Base-by-base conservation (phyloP, 768 basidiomycete species). In the Termitomyces sp. region DNA sequence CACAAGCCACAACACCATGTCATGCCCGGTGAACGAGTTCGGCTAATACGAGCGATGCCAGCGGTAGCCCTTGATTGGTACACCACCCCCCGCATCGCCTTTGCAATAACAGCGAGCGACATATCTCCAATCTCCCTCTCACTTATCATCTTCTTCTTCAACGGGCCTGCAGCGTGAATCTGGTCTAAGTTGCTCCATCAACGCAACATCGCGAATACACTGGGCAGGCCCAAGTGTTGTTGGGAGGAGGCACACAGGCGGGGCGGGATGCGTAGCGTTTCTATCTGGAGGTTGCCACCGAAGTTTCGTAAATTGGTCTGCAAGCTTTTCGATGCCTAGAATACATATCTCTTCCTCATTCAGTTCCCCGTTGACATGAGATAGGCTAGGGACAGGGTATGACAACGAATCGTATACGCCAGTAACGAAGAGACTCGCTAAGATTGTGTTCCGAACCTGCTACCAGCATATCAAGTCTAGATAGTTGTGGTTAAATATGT, bases 381-480 rank as follows among this genome's bases (percentile, higher is more conserved):
- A 73, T 78, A 2, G 77, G 67, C 34, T 76, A 72, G 3, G 81
- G 92, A 57, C 83, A 87, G 0, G 96, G 96, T 30, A 99, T 89
- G 19, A 99, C 85, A 25, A 98, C 79, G 68, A 97, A 97, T 21
- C 95, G 80, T 0, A 94, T 98, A 12, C 95, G 81, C 92, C 96
- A 97, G 64, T 96, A 96, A 45, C 91, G 84, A 32, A 95, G 76
- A 2, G 89, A 86, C 58, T 93, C 90, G 64, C 83, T 84, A 67
- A 90, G 86, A 50, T 88, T 79, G 58, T 85, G 83, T 64, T 93
- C 88, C 62, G 93, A 89, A 1, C 90, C 88, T 34, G 87, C 86
- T 3, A 91, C 85, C 3, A 93, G 68, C 89, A 94, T 91, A 66
- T 94, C 91, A 56, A 94, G 67, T 58, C 91, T 94, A 49, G 37